Evolutionary conservation across 1,284 basidiomycete species (phyloP).

Genomic region (Rhodotorula sp.): DNA sequence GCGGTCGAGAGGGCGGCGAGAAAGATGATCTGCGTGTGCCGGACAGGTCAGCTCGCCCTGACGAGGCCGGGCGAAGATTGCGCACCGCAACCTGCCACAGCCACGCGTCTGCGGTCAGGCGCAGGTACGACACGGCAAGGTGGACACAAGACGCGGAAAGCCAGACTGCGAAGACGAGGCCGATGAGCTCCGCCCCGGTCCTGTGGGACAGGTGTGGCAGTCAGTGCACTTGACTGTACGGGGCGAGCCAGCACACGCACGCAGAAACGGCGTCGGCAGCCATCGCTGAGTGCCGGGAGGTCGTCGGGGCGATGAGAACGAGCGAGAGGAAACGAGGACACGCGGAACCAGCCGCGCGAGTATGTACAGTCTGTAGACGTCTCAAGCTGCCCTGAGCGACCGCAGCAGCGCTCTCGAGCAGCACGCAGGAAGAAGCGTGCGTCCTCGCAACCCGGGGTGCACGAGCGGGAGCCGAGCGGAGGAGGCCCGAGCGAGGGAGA

Average conservation of each 20-base stretch:
- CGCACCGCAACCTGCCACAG: conserved; percentile 8
- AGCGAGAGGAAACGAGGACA: too few relatives aligned
- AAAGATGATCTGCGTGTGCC: neutral
- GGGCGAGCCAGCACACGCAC: neutral
- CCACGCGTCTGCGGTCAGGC: conserved; percentile 10
- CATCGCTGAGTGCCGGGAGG: too few relatives aligned
- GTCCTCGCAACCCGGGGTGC: too few relatives aligned
- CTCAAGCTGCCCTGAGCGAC: too few relatives aligned
- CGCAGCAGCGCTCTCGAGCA: too few relatives aligned
- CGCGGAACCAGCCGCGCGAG: too few relatives aligned
- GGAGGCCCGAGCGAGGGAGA: neutral
- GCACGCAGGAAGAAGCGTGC: too few relatives aligned
- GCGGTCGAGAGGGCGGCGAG: neutral
- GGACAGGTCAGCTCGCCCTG: neutral
- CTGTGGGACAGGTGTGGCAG: neutral
- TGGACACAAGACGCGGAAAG: conserved; percentile 10
- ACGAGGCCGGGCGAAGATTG: neutral
- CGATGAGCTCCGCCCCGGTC: conserved; percentile 16
- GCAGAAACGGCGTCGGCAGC: neutral
- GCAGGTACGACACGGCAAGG: neutral
- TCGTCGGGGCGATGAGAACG: too few relatives aligned
- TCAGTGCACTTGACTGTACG: neutral
- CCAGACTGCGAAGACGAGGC: conserved; percentile 11
- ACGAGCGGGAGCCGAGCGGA: too few relatives aligned
- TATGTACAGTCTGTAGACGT: too few relatives aligned